These are phyloP conservation scores for Uronychia setigera DNA, from an alignment of 73 alveolate species.

Conservation along the genomic window DNA sequence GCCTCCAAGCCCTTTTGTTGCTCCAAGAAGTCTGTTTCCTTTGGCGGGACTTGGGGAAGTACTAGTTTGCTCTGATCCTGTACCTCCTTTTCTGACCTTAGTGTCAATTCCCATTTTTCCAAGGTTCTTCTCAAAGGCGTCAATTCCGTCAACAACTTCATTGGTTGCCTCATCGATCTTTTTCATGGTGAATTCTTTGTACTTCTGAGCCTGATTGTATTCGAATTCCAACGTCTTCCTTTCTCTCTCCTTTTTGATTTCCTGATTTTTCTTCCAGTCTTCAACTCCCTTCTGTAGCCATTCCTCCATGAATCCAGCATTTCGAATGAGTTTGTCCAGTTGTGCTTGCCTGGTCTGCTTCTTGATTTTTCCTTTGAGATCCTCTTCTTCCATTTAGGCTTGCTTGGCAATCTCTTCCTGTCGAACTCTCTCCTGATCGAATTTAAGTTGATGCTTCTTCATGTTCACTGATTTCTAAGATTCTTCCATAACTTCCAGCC, in stretches of 20 bases:
- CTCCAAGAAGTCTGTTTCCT: conserved; percentile 34
- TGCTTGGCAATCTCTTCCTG: conserved; percentile 78
- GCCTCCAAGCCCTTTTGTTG: conserved; percentile 47
- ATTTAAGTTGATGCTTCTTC: conserved; percentile 83
- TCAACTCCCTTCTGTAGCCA: conserved; percentile 97
- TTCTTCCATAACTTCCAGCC: conserved; percentile 82
- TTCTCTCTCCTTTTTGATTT: conserved; percentile 90
- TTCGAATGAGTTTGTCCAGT: conserved; percentile 92
- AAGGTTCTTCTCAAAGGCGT: conserved; percentile 86
- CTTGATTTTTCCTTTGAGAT: conserved; percentile 73
- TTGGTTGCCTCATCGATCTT: conserved; percentile 77
- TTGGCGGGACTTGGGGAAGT: conserved; percentile 3
- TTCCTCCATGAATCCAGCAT: conserved; percentile 98
- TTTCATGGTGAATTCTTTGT: conserved; percentile 71
- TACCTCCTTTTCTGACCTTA: conserved; percentile 28
- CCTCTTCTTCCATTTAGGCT: conserved; percentile 80
- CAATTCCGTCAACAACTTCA: conserved; percentile 83
- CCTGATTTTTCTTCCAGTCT: conserved; percentile 96
- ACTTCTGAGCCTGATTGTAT: conserved; percentile 80
- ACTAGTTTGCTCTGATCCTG: conserved; percentile 26
- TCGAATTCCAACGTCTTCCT: conserved; percentile 90
- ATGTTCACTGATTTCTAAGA: conserved; percentile 91
- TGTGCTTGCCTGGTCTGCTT: conserved; percentile 88
- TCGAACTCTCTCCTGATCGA: conserved; percentile 80
- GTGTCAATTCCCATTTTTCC: conserved; percentile 73